These are phyloP conservation scores for Dactylellina leptospora DNA, from an alignment of 2,329 filamentous ascomycete species.

Conservation along the genomic window DNA sequence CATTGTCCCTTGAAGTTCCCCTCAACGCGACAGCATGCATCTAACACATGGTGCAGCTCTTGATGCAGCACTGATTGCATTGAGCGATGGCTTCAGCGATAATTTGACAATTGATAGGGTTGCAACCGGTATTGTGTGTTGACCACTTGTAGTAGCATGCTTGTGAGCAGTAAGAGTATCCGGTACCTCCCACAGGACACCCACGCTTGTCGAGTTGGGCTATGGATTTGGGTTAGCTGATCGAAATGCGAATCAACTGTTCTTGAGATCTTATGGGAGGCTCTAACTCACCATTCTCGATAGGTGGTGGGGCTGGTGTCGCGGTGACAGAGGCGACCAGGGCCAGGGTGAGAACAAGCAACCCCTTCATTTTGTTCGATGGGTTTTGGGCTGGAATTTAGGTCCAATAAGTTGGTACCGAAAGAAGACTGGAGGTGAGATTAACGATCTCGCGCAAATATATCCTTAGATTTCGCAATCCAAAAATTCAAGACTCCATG, in stretches of 20 bases:
- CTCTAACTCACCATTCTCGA: neutral
- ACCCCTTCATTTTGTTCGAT: neutral
- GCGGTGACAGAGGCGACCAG: neutral
- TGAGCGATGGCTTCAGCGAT: neutral
- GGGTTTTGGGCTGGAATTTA: no score
- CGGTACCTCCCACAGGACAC: slow-evolving; percentile 12
- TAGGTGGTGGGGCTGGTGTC: neutral
- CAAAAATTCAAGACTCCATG: no score
- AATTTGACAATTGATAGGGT: neutral
- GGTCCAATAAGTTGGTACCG: no score
- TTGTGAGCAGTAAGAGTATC: slow-evolving; percentile 30
- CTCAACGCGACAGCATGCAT: no score
- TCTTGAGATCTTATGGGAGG: neutral
- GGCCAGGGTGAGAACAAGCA: neutral
- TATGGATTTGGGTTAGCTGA: neutral
- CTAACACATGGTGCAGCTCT: no score
- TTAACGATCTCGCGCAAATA: no score
- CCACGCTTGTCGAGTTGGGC: slow-evolving; percentile 25
- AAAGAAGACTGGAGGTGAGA: no score
- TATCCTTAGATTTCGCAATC: no score
- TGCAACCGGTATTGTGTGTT: neutral
- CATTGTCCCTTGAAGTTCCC: no score
- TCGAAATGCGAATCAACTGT: neutral
- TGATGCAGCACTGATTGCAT: slow-evolving; percentile 17
- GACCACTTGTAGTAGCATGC: slow-evolving; percentile 17